Percentiles rank a stretch among this genome's conserved stretches.
phyloP scores from a whole-genome alignment of 805 yeast species.

The Myxozyma nipponensis region DNA sequence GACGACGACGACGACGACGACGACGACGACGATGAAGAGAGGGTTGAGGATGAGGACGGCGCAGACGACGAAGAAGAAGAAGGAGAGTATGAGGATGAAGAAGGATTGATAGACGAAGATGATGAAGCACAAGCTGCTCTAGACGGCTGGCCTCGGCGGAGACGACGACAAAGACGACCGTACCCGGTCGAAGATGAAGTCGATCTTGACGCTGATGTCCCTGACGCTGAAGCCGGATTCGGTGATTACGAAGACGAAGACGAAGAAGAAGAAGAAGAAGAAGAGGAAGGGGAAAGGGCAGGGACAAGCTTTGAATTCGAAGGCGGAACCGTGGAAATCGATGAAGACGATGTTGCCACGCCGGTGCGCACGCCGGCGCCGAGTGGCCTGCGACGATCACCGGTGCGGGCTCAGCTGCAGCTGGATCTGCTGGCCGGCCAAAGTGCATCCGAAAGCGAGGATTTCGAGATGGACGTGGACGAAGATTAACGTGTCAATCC shows the following conservation, averaged over 20 bases:
- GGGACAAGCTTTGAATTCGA: conserved; percentile 11
- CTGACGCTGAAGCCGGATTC: conserved; percentile 31
- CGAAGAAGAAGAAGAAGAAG: conserved; percentile 6
- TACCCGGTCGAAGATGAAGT: conserved; percentile 22
- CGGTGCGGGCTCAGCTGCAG: not conserved
- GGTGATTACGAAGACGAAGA: conserved; percentile 17
- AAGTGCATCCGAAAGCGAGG: conserved; percentile 11
- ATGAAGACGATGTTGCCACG: not conserved
- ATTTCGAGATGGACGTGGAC: conserved; percentile 23
- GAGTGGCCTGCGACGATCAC: not conserved
- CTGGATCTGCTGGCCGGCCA: not conserved
- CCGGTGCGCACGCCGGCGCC: not conserved
- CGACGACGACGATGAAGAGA: conserved; percentile 30
- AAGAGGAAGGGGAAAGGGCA: conserved; percentile 10
- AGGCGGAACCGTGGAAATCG: conserved; percentile 3
- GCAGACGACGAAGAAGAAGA: conserved; percentile 13
- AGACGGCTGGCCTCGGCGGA: no score
- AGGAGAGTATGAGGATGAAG: conserved; percentile 29
- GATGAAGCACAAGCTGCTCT: conserved; percentile 25
- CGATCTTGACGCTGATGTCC: conserved; percentile 28
- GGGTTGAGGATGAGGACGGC: no score
- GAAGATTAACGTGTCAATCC: no score
- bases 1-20: conserved; percentile 32
- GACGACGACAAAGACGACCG: not conserved
- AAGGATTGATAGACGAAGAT: conserved; percentile 20